These are phyloP conservation scores for Deuterostichococcus epilithicus DNA, from an alignment of 139 green algal genomes.

Conservation along the genomic window DNA sequence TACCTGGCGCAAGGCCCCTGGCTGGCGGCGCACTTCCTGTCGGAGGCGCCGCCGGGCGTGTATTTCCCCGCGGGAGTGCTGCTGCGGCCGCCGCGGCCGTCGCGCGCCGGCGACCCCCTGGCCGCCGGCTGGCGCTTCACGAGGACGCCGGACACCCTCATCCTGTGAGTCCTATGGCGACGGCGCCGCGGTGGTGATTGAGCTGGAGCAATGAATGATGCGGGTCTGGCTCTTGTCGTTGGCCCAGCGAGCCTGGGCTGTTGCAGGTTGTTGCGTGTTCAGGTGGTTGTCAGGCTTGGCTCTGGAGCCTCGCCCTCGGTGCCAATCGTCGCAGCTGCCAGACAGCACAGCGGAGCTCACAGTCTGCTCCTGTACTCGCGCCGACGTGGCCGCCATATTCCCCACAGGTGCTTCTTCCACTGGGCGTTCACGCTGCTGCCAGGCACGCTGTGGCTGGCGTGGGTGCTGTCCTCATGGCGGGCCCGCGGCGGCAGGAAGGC, in stretches of 20 bases:
- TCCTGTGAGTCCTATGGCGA: conserved; percentile 21
- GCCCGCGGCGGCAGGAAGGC: too few relatives aligned
- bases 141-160: conserved; percentile 28
- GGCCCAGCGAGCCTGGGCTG: too few relatives aligned
- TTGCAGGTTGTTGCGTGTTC: too few relatives aligned
- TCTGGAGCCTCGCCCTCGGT: too few relatives aligned
- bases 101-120: neutral
- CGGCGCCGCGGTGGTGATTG: too few relatives aligned
- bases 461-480: conserved; percentile 24
- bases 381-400: neutral
- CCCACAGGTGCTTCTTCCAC: conserved; percentile 6
- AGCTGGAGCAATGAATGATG: too few relatives aligned
- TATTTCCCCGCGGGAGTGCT: conserved; percentile 31
- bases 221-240: too few relatives aligned
- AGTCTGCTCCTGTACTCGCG: too few relatives aligned
- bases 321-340: too few relatives aligned
- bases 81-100: neutral
- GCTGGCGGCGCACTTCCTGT: conserved; percentile 29
- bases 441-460: conserved; percentile 41
- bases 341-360: too few relatives aligned
- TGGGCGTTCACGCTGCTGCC: conserved; percentile 30
- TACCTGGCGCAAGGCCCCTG: conserved; percentile 42
- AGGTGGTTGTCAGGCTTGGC: too few relatives aligned
- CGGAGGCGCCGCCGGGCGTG: conserved; percentile 7
- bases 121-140: conserved; percentile 5